Base-by-base conservation (phyloP, 805 yeast species). In the Ogataea corticis region DNA sequence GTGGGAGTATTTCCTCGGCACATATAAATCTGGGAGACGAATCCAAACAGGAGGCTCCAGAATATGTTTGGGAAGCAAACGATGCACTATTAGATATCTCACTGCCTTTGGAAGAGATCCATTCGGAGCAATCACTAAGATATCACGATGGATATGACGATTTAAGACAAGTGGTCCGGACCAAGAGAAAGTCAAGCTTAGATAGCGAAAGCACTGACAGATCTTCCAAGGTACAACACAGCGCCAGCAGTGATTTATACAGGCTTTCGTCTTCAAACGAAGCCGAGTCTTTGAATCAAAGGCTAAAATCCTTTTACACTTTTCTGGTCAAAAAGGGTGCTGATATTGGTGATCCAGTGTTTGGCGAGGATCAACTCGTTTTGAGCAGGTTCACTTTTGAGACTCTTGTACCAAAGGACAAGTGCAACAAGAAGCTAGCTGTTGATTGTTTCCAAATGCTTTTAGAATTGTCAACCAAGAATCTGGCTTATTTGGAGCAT, bases 21-120 rank as follows among this genome's bases (percentile, higher is more conserved):
- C 50, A 51, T 15, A 45, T 51, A 37, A 41, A 7, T 16, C 21
- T 44, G 38, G 11, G 13, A 14, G 11, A 7, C 7, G 9, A 38
- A 27, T 3, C 18, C 27, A 10, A 33, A 37, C 25, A 21, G 25
- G 25, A 21, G 25, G 25, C 25, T 12, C 19, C 36, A 19, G 43
- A 40, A 14, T 15, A 44, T 13, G 41, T 21, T n/a, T 48, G 48
- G 44, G 57, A 43, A 4, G 55, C 53, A 5, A 49, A 56, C 33
- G 56, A 54, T 41, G 60, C 60, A 3, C 21, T 50, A 38, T 33
- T 56, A 5, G 58, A 56, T 34, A 55, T 55, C 4, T 46, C 44
- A 7, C 25, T 44, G 17, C 38, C 38, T n/a, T 14, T 19, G 17
- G 41, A 42, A n/a, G 40, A 38, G 13, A 33, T 18, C n/a, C 38